Percentiles rank a stretch among this genome's conserved stretches.
Evolutionary conservation across 495 filamentous ascomycete genomes (phyloP).

Genomic region (Aspergillus steynii): DNA sequence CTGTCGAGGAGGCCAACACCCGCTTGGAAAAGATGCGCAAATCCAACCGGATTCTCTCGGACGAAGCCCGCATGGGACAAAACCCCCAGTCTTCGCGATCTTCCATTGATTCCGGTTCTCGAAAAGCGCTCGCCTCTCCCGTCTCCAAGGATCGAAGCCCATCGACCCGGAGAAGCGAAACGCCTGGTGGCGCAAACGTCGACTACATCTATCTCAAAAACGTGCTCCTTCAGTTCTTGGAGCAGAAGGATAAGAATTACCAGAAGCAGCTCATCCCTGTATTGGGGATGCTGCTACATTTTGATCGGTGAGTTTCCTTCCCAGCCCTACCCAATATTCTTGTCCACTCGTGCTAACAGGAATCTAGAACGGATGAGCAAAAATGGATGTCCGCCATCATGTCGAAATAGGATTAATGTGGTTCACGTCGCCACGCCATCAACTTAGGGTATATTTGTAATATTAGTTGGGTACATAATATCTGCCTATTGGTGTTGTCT

Average conservation of each 20-base stretch:
- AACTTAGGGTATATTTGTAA: constrained; percentile 17
- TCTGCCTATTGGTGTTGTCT: neutral
- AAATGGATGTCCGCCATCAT: constrained; percentile 84
- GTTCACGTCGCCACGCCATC: neutral
- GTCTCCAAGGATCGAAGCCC: constrained; percentile 37
- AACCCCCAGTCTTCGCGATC: constrained; percentile 59
- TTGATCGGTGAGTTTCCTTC: constrained; percentile 69
- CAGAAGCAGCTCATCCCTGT: constrained; percentile 91
- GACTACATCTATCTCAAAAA: constrained; percentile 95
- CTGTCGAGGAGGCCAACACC: constrained; percentile 73
- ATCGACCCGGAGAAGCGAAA: constrained; percentile 42
- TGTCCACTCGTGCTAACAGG: constrained; percentile 13
- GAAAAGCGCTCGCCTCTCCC: constrained; percentile 40
- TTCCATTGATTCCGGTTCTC: constrained; percentile 65
- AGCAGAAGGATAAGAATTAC: constrained; percentile 89
- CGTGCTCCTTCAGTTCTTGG: constrained; percentile 89
- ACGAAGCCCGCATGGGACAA: constrained; percentile 41
- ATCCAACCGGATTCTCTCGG: constrained; percentile 57
- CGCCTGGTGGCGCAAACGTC: constrained; percentile 42
- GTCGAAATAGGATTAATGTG: constrained; percentile 35
- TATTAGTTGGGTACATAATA: constrained; percentile 12
- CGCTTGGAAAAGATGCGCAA: constrained; percentile 80
- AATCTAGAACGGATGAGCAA: constrained; percentile 73
- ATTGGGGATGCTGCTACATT: constrained; percentile 84
- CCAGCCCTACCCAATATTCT: neutral